phyloP scores from a whole-genome alignment of 495 filamentous ascomycete genomes.

The Penicillium turbatum region DNA sequence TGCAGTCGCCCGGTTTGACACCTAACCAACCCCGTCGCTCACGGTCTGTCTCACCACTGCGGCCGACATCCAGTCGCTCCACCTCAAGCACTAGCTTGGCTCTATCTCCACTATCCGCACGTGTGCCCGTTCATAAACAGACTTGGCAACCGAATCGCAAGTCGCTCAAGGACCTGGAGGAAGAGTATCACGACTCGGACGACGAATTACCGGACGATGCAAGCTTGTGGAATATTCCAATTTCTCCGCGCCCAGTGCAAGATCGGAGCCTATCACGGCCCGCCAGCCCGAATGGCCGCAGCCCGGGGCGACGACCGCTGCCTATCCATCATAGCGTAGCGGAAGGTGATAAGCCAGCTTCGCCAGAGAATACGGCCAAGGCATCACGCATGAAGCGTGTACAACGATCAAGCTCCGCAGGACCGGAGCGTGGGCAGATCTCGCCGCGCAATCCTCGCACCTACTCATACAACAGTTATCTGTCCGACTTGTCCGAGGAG shows the following conservation, averaged over 20 bases:
- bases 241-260: conserved; percentile 75
- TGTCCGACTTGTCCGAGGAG: conserved; percentile 78
- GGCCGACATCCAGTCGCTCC: conserved; percentile 28
- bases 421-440: conserved; percentile 43
- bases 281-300: conserved; percentile 52
- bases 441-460: conserved; percentile 55
- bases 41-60: conserved; percentile 40
- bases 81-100: conserved; percentile 35
- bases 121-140: conserved; percentile 32
- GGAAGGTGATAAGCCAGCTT: conserved; percentile 10
- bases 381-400: conserved; percentile 31
- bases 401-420: conserved; percentile 43
- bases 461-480: conserved; percentile 80
- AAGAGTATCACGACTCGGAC: conserved; percentile 83
- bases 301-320: conserved; percentile 37
- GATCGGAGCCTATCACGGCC: conserved; percentile 55
- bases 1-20: conserved; percentile 23
- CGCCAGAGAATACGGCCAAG: conserved; percentile 27
- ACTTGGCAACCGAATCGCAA: conserved; percentile 78
- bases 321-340: conserved; percentile 42
- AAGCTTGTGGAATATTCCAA: conserved; percentile 87
- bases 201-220: conserved; percentile 92
- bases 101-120: conserved; percentile 36
- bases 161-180: conserved; percentile 71
- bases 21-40: conserved; percentile 32